A percentile compares a stretch with the other conserved stretches of the same genome.
phyloP scores from a whole-genome alignment of 345 rosid genomes.

The Excoecaria agallocha region DNA sequence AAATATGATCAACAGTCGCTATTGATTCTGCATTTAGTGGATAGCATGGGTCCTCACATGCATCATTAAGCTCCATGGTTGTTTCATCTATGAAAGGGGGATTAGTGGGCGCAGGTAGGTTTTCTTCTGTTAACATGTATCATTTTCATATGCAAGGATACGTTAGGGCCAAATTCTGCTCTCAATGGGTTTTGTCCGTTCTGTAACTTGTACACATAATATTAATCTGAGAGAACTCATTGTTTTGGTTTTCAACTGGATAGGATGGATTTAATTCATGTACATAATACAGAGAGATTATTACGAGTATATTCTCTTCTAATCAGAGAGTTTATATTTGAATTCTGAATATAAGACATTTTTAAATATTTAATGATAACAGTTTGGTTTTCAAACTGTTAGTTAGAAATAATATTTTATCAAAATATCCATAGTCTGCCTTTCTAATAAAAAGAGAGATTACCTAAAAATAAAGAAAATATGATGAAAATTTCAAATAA shows the following conservation, averaged over 20 bases:
- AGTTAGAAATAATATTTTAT: no score
- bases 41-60: constrained; percentile 30
- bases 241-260: not conserved
- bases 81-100: constrained; percentile 86
- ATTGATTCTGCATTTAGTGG: constrained; percentile 53
- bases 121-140: constrained; percentile 63
- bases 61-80: constrained; percentile 71
- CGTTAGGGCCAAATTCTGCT: not conserved
- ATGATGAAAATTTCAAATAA: no score
- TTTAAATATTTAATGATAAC: no score
- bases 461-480: no score
- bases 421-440: no score
- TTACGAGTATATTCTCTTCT: no score
- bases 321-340: no score
- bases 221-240: not conserved
- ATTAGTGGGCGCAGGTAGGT: constrained; percentile 61
- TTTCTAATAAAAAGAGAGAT: no score
- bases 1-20: constrained; percentile 57
- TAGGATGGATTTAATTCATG: not conserved
- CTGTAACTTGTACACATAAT: not conserved
- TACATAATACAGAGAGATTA: not conserved
- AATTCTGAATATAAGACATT: no score
- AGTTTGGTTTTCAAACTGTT: no score
- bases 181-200: not conserved
- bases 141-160: not conserved